These are phyloP conservation scores for Berberis thunbergii DNA, from an alignment of 164 flowering plant species.

Conservation along the genomic window DNA sequence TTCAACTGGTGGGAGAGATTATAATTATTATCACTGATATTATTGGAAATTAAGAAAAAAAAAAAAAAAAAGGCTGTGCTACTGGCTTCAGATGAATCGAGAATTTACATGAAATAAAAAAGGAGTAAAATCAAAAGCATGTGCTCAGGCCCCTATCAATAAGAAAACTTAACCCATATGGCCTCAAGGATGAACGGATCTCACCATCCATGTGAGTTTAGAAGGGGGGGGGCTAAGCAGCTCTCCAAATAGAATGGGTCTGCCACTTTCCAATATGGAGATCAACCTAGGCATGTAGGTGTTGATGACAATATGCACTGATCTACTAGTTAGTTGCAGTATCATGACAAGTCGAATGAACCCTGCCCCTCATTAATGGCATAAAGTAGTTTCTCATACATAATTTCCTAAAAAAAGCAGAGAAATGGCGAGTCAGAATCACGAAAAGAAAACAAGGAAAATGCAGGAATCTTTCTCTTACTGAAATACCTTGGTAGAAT, in stretches of 20 bases:
- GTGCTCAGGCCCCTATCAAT: background rate
- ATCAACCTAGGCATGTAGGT: background rate
- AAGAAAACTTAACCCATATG: background rate
- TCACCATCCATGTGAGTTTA: background rate
- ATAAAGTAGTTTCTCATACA: constrained; percentile 87
- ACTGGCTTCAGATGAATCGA: constrained; percentile 5
- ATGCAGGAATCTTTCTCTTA: background rate
- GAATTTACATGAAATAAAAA: constrained; percentile 11
- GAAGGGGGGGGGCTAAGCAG: background rate
- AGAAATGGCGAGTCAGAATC: background rate
- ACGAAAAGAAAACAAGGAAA: background rate
- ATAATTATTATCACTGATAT: background rate
- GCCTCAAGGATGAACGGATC: constrained; percentile 7
- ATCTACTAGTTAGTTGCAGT: constrained; percentile 17
- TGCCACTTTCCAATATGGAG: background rate
- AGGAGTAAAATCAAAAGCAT: background rate
- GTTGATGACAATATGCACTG: no score
- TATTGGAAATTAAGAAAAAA: background rate
- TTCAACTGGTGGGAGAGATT: background rate
- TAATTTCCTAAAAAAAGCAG: constrained; percentile 61
- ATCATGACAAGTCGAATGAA: constrained; percentile 76
- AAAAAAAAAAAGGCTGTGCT: background rate
- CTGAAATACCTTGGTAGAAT: constrained; percentile 78
- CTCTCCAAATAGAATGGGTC: constrained; percentile 8
- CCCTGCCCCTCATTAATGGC: constrained; percentile 98